Conservation (phyloP, 768 basidiomycete species). For the Amanita inopinata region DNA sequence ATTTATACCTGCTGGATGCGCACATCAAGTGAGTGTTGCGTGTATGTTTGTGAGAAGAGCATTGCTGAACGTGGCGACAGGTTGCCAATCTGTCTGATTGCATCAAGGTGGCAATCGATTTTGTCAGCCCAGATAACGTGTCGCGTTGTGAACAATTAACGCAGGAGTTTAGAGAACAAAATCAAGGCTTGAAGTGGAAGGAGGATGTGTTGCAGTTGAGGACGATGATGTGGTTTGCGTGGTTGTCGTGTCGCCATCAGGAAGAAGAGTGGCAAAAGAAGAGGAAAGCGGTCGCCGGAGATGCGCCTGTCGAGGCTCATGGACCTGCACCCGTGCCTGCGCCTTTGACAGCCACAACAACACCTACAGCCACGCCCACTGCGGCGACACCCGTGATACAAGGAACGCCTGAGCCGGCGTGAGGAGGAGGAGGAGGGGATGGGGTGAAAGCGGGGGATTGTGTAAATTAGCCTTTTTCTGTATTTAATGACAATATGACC, state of each 20-base stretch:
- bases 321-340: no score
- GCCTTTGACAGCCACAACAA: no score
- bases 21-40: constrained; percentile 59
- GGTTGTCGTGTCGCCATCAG: constrained; percentile 54
- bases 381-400: no score
- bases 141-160: constrained; percentile 77
- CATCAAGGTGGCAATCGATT: constrained; percentile 92
- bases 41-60: neutral
- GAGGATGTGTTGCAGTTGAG: constrained; percentile 87
- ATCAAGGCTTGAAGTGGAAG: constrained; percentile 84
- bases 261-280: constrained; percentile 15
- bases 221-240: constrained; percentile 92
- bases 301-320: no score
- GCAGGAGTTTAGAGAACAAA: constrained; percentile 84
- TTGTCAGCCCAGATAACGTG: constrained; percentile 91
- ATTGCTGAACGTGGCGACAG: constrained; percentile 24
- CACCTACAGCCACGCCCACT: no score
- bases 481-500: constrained; percentile 4
- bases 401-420: no score
- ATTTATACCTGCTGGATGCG: constrained; percentile 91
- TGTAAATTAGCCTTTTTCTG: neutral
- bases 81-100: constrained; percentile 92
- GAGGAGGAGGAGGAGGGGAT: neutral
- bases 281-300: no score
- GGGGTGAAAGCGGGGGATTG: neutral